Conservation (phyloP, 1,284 basidiomycete genomes). For the Boletus sp. region DNA sequence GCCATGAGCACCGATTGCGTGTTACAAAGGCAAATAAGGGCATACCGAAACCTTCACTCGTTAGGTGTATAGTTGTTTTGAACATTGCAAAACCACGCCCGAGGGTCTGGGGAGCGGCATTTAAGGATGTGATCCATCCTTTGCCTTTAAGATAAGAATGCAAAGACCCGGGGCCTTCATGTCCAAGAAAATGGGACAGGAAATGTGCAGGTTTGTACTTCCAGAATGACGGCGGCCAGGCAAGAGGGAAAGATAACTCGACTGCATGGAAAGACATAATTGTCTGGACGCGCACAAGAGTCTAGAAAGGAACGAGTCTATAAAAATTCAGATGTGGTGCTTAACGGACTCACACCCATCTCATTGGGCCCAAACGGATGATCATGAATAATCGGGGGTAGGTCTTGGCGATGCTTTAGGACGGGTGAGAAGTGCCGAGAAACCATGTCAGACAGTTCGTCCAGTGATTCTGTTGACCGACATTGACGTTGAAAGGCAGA, state of each 20-base stretch:
- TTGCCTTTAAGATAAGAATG: conserved; percentile 90
- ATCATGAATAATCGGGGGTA: conserved; percentile 67
- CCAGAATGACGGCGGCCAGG: conserved; percentile 81
- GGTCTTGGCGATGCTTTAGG: conserved; percentile 65
- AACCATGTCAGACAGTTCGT: conserved; percentile 72
- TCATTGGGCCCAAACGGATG: conserved; percentile 77
- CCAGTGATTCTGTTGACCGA: conserved; percentile 66
- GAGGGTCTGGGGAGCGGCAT: conserved; percentile 70
- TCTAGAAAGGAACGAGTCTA: conserved; percentile 44
- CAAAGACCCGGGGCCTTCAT: conserved; percentile 95
- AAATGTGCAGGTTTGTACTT: conserved; percentile 81
- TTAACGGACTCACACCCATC: conserved; percentile 60
- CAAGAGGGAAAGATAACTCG: conserved; percentile 87
- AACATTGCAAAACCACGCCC: conserved; percentile 89
- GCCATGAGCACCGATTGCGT: conserved; percentile 5
- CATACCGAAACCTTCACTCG: conserved; percentile 83
- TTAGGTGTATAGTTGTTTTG: conserved; percentile 81
- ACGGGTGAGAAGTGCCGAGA: conserved; percentile 78
- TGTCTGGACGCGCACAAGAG: conserved; percentile 84
- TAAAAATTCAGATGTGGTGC: neutral
- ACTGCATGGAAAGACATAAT: conserved; percentile 88
- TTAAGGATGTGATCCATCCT: conserved; percentile 87
- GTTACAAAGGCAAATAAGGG: conserved; percentile 14
- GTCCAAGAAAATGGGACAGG: conserved; percentile 87
- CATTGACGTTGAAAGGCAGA: neutral